Base-by-base conservation (phyloP, 352 stramenopile species). In the Halophytophthora polymorphica region DNA sequence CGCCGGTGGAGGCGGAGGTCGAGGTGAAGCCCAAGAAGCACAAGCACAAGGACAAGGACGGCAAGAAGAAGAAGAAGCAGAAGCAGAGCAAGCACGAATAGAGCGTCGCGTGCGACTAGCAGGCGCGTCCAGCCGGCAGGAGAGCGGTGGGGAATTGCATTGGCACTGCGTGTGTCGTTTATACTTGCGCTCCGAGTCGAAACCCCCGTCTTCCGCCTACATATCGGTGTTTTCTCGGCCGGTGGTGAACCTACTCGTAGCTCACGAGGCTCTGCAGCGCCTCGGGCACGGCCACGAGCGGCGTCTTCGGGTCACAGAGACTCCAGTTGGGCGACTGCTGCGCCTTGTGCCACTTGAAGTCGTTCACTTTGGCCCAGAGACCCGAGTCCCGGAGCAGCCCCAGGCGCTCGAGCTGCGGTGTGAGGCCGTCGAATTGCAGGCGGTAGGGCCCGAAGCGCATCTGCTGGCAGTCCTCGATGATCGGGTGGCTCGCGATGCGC, bases 301-400 rank as follows among this genome's bases (percentile, higher is more conserved):
- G 39, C 25, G 73, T 63, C 42, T 78, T 84, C 7, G 72, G 64
- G 36, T 86, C 64, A 22, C 85, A 66, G 14, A 91, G 47, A 33
- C 54, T 76, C 88, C 88, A 96, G 56, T 96, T 86, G 5, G 88
- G 88, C 56, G 83, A 95, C 51, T 90, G 73, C 60, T 95, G 86
- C 41, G 77, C 53, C 31, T 85, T 78, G 50, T 94, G 86, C 88
- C 88, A 97, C 65, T 96, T 94, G 64, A 97, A 97, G 56, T 97
- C 88, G 49, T 97, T 93, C 45, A 97, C 88, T 47, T 96, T 87
- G 13, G 78, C 68, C 85, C 85, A 97, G 4, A 95, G 62, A 0
- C 77, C 77, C 18, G 61, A 73, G 46, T 90, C 73, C 37, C 73
- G 73, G 3, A 44, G 45, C 44, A 95, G 56, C 0, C 73, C 71